Evolutionary conservation across 306 rosid species (phyloP).

Genomic region (Malus orientalis): DNA sequence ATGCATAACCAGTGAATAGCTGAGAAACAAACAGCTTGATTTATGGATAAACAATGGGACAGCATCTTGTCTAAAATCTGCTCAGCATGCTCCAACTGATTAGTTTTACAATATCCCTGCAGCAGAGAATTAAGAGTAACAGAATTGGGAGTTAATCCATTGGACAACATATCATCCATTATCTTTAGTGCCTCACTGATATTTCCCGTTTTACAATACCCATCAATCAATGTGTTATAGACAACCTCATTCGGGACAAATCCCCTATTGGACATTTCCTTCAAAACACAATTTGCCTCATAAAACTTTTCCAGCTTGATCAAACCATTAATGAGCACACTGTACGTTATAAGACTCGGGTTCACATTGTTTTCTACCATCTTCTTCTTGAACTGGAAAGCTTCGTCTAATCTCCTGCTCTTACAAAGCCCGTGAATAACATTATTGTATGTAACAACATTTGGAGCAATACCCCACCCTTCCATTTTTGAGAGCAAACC

Average conservation of each 20-base stretch:
- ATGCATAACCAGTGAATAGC: constrained; percentile 42
- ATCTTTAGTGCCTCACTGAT: constrained; percentile 48
- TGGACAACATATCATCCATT: constrained; percentile 50
- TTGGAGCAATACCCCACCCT: constrained; percentile 46
- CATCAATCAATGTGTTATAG: constrained; percentile 28
- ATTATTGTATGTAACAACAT: constrained; percentile 60
- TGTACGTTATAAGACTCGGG: constrained; percentile 47
- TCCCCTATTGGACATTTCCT: constrained; percentile 48
- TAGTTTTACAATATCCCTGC: constrained; percentile 46
- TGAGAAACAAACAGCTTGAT: constrained; percentile 40
- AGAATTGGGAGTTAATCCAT: constrained; percentile 50
- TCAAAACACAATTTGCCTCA: constrained; percentile 35
- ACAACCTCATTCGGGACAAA: constrained; percentile 50
- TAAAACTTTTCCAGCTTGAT: constrained; percentile 44
- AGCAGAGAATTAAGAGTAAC: constrained; percentile 54
- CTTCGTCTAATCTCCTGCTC: constrained; percentile 49
- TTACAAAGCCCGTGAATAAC: constrained; percentile 63
- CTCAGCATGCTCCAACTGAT: constrained; percentile 46
- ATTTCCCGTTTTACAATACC: constrained; percentile 40
- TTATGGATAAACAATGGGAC: constrained; percentile 28
- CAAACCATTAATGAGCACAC: constrained; percentile 56
- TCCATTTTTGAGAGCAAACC: constrained; percentile 48
- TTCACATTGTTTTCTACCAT: constrained; percentile 39
- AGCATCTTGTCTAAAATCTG: constrained; percentile 32
- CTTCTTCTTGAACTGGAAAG: constrained; percentile 40